Evolutionary conservation across 2,329 filamentous ascomycete species (phyloP), one percentile per base, ranked within the genome.

Genomic region (Stenocarpella maydis): DNA sequence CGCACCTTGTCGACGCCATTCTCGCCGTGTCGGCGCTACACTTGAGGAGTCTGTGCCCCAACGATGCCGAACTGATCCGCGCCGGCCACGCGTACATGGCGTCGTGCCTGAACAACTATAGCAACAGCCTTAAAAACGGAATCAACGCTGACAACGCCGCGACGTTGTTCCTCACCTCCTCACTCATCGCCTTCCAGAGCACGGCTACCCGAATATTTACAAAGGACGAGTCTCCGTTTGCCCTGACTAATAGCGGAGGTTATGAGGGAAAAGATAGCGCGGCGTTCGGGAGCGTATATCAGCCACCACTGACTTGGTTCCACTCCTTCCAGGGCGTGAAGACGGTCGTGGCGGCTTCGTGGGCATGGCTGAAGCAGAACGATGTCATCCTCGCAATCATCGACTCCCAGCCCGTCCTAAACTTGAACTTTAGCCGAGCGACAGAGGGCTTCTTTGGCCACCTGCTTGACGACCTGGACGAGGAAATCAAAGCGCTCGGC

Each of bases 301-400:
- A 82, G 21, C 78, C 90, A n/a, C 89, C 89, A 0, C 78, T 90
- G 52, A 84, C 87, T 3, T 91, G 88, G 88, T 91, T 91, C 71
- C 88, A 91, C 75, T 86, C 89, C 4, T 91, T 90, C 74, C 89
- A 91, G 74, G 89, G 89, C 14, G 87, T 91, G 72, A 91, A 91
- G 76, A 86, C 88, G 2, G 83, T 91, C 41, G 88, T 90, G 0
- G 86, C 88, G 24, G 85, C 85, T 3, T 89, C 88, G 17, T 91
- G 89, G 89, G 86, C 85, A 69, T 91, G 86, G 85, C 83, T 91
- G 55, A 83, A 88, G 3, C 82, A 83, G 69, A 90, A 87, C 72
- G 80, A 82, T 2, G 83, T 86, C 17, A 87, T 90, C 47, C 83
- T 87, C 31, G 84, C 85, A 8, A 89, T 91, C 63, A 90, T 91